Percentiles rank a stretch among this genome's conserved stretches.
These are phyloP conservation scores for Leishmania mexicana DNA, from an alignment of 208 protist species.

Conservation along the genomic window DNA sequence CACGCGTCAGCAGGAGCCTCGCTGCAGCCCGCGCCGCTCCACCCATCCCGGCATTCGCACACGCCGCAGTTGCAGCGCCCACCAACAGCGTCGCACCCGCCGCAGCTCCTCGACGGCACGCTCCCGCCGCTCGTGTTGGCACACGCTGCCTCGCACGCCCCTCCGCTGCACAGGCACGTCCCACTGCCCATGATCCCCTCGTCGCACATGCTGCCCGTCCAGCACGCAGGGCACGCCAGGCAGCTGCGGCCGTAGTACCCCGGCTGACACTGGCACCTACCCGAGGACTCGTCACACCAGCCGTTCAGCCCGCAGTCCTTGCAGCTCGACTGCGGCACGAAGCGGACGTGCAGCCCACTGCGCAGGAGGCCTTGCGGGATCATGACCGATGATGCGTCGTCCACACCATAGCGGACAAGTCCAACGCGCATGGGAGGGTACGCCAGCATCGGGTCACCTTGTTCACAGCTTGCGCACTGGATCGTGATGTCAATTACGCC, in stretches of 20 bases:
- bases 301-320: conserved; percentile 30
- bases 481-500: conserved; percentile 17
- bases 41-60: conserved; percentile 29
- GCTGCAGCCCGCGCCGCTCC: conserved; percentile 28
- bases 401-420: conserved; percentile 36
- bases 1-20: conserved; percentile 33
- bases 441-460: conserved; percentile 12
- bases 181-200: conserved; percentile 14
- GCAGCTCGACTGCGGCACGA: conserved; percentile 11
- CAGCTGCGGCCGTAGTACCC: conserved; percentile 34
- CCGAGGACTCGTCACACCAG: conserved; percentile 27
- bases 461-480: background rate
- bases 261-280: conserved; percentile 29
- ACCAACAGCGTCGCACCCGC: conserved; percentile 9
- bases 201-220: conserved; percentile 33
- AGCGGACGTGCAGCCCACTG: conserved; percentile 20
- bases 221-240: conserved; percentile 27
- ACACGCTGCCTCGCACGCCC: conserved; percentile 12
- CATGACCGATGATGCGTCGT: conserved; percentile 33
- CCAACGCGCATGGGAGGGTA: conserved; percentile 37
- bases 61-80: conserved; percentile 32
- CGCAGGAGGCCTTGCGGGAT: conserved; percentile 21
- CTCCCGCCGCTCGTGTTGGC: background rate
- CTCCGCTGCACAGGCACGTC: conserved; percentile 7
- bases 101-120: conserved; percentile 4